phyloP scores from a whole-genome alignment of 306 rosid species.

The Trifolium dubium region DNA sequence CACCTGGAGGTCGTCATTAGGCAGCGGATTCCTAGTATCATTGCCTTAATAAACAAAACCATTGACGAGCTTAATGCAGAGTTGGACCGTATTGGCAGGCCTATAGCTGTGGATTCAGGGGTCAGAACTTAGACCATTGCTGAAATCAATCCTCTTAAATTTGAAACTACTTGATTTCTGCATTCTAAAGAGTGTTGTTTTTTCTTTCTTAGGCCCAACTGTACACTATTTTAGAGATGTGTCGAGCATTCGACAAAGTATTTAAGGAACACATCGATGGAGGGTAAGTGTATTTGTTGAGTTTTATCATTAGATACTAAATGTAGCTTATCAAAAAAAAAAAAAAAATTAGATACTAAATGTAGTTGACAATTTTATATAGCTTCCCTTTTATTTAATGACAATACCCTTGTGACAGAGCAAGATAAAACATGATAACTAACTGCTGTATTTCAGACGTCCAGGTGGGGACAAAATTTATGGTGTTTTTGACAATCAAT shows the following conservation, averaged over 20 bases:
- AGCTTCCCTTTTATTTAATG: conserved; percentile 19
- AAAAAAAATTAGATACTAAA: too few relatives aligned
- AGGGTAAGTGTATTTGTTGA: conserved; percentile 61
- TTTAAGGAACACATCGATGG: conserved; percentile 95
- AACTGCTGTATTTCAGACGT: conserved; percentile 32
- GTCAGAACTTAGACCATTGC: conserved; percentile 49
- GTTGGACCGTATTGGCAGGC: conserved; percentile 89
- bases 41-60: conserved; percentile 80
- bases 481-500: conserved; percentile 44
- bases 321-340: too few relatives aligned
- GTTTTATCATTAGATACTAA: background rate
- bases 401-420: background rate
- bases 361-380: background rate
- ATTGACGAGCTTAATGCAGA: conserved; percentile 90
- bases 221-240: conserved; percentile 87
- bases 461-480: conserved; percentile 44
- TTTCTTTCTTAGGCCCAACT: conserved; percentile 69
- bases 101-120: conserved; percentile 88
- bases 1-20: conserved; percentile 84
- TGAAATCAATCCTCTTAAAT: conserved; percentile 28
- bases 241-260: conserved; percentile 93
- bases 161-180: conserved; percentile 10
- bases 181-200: conserved; percentile 8
- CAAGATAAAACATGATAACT: conserved; percentile 2
- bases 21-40: conserved; percentile 78